Percentiles rank a stretch among this genome's conserved stretches.
Evolutionary conservation across 805 yeast species (phyloP).

Genomic region (Middelhovenomyces tepae): DNA sequence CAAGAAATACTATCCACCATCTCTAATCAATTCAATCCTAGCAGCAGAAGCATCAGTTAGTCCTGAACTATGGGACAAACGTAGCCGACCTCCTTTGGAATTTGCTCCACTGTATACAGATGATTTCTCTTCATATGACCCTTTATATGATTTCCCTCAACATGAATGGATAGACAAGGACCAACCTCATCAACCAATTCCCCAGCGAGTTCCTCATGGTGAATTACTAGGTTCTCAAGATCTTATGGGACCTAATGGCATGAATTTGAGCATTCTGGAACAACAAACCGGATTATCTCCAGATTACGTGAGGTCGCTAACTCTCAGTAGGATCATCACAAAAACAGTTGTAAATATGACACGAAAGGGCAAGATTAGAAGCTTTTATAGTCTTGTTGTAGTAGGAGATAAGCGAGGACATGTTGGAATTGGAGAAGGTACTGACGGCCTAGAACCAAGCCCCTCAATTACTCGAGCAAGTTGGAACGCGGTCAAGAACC

Average conservation of each 20-base stretch:
- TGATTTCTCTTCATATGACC: slow-evolving; percentile 63
- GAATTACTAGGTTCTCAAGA: slow-evolving; percentile 27
- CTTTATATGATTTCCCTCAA: slow-evolving; percentile 60
- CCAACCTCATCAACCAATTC: slow-evolving; percentile 50
- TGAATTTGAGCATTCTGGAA: slow-evolving; percentile 25
- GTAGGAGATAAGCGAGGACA: slow-evolving; percentile 92
- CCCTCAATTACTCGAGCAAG: slow-evolving; percentile 76
- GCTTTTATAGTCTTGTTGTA: slow-evolving; percentile 74
- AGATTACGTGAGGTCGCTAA: slow-evolving; percentile 48
- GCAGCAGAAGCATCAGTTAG: slow-evolving; percentile 68
- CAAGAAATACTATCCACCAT: slow-evolving; percentile 72
- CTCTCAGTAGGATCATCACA: slow-evolving; percentile 37
- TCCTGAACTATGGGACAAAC: slow-evolving; percentile 49
- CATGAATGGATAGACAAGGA: slow-evolving; percentile 40
- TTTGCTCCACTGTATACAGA: slow-evolving; percentile 67
- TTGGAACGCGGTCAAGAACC: slow-evolving; percentile 87
- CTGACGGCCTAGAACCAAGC: slow-evolving; percentile 67
- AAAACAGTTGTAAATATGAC: slow-evolving; percentile 88
- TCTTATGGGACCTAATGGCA: slow-evolving; percentile 21
- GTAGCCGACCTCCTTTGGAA: slow-evolving; percentile 35
- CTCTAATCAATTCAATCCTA: slow-evolving; percentile 69
- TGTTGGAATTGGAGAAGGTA: slow-evolving; percentile 93
- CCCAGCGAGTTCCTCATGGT: slow-evolving; percentile 46
- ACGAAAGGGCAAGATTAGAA: slow-evolving; percentile 79
- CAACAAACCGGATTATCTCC: slow-evolving; percentile 34